Evolutionary conservation across 1,284 basidiomycete genomes (phyloP).

Genomic region (Pseudozyma pruni): DNA sequence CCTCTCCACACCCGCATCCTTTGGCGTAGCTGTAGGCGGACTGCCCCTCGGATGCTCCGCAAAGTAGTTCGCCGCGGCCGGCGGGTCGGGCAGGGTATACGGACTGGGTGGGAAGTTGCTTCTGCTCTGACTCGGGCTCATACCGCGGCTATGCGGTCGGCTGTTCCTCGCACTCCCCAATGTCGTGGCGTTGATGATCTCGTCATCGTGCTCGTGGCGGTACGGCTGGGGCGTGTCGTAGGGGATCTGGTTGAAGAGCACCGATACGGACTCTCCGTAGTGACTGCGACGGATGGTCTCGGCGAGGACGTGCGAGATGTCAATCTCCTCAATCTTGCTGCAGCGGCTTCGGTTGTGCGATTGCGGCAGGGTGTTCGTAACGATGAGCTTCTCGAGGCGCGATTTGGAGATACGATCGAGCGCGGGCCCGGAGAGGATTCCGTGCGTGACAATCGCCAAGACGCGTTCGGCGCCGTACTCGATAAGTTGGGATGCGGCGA

Average conservation of each 20-base stretch:
- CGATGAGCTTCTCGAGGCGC: conserved; percentile 89
- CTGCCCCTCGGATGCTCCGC: conserved; percentile 10
- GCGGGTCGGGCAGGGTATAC: conserved; percentile 59
- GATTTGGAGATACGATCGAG: conserved; percentile 70
- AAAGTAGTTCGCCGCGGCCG: conserved; percentile 54
- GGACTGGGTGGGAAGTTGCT: conserved; percentile 41
- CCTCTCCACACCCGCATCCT: not conserved
- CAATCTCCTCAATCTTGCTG: conserved; percentile 87
- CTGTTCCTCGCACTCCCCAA: not conserved
- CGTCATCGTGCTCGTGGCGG: conserved; percentile 55
- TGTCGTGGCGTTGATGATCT: conserved; percentile 10
- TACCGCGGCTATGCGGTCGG: conserved; percentile 7
- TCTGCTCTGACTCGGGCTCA: conserved; percentile 10
- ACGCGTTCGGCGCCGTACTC: conserved; percentile 90
- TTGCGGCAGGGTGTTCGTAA: conserved; percentile 98
- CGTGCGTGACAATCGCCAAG: conserved; percentile 95
- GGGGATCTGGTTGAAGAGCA: conserved; percentile 66
- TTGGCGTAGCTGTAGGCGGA: conserved; percentile 2
- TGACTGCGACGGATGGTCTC: conserved; percentile 91
- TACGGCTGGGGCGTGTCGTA: conserved; percentile 67
- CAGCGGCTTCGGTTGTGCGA: conserved; percentile 79
- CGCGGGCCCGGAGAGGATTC: conserved; percentile 91
- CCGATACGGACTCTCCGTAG: conserved; percentile 67
- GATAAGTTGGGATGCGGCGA: conserved; percentile 87
- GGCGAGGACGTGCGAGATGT: conserved; percentile 92